Evolutionary conservation across 192 early-diverging fungal genomes (phyloP).

Genomic region (Coemansia sp.): DNA sequence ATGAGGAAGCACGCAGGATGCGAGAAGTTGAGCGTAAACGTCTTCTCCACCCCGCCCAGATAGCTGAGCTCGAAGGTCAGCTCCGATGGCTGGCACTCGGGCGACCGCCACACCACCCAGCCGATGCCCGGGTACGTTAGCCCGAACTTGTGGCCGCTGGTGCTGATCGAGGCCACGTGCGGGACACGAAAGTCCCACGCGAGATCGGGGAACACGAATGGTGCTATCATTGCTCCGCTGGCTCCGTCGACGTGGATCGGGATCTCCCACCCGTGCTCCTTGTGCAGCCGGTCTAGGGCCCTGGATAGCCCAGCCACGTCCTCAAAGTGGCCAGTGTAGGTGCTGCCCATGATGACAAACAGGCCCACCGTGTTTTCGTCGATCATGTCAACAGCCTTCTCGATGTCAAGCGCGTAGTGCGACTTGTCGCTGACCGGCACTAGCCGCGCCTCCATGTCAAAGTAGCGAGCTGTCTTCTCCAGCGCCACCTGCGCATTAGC

Average conservation of each 20-base stretch:
- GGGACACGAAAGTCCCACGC: conserved; percentile 70
- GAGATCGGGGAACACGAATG: conserved; percentile 73
- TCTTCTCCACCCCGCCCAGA: conserved; percentile 65
- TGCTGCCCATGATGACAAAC: conserved; percentile 71
- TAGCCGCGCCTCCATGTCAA: conserved; percentile 72
- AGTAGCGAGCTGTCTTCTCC: conserved; percentile 71
- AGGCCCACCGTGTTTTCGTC: conserved; percentile 89
- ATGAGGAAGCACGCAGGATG: conserved; percentile 70
- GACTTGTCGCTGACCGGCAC: conserved; percentile 59
- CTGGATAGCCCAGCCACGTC: conserved; percentile 63
- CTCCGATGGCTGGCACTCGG: conserved; percentile 67
- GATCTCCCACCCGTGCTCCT: conserved; percentile 64
- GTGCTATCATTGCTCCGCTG: conserved; percentile 82
- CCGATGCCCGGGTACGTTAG: conserved; percentile 79
- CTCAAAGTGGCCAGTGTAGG: conserved; percentile 85
- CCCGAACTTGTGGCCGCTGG: conserved; percentile 86
- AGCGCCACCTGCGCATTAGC: conserved; percentile 74
- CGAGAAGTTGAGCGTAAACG: conserved; percentile 78
- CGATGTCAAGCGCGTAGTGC: conserved; percentile 58
- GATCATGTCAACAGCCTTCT: conserved; percentile 63
- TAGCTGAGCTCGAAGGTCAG: conserved; percentile 77
- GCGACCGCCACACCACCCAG: conserved; percentile 74
- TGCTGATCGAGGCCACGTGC: conserved; percentile 77
- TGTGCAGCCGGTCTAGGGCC: conserved; percentile 61
- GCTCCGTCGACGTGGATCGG: conserved; percentile 87